phyloP scores from a whole-genome alignment of 306 rosid genomes.

The Senna siamea region DNA sequence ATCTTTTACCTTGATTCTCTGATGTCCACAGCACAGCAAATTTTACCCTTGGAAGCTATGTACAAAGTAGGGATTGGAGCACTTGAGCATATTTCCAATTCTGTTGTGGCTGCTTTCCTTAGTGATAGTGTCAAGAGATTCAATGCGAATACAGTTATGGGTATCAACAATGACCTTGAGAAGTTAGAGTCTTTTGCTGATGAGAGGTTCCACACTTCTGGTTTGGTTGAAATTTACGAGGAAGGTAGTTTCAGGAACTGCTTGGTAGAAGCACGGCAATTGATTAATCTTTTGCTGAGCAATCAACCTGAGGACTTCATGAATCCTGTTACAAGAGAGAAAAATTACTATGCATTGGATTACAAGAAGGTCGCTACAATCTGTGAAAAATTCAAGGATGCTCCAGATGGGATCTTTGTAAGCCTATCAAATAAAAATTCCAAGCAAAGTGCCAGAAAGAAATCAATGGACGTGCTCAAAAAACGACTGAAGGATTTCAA shows the following conservation, averaged over 20 bases:
- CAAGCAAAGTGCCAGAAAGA: slow-evolving; percentile 72
- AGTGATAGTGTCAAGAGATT: slow-evolving; percentile 83
- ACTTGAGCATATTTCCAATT: slow-evolving; percentile 74
- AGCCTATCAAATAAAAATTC: slow-evolving; percentile 77
- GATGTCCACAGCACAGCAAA: slow-evolving; percentile 86
- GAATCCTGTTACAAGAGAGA: slow-evolving; percentile 89
- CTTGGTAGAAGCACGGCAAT: slow-evolving; percentile 76
- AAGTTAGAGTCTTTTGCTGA: slow-evolving; percentile 75
- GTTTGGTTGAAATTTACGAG: slow-evolving; percentile 65
- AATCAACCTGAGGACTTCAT: slow-evolving; percentile 94
- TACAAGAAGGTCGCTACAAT: slow-evolving; percentile 76
- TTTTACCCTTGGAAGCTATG: slow-evolving; percentile 82
- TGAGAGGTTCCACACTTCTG: slow-evolving; percentile 63
- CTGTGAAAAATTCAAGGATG: slow-evolving; percentile 87
- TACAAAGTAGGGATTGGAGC: slow-evolving; percentile 81
- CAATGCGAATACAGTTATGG: slow-evolving; percentile 63
- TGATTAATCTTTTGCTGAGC: slow-evolving; percentile 79
- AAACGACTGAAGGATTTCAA: slow-evolving; percentile 91
- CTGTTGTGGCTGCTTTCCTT: slow-evolving; percentile 70
- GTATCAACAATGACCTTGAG: slow-evolving; percentile 60
- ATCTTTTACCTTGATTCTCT: slow-evolving; percentile 78
- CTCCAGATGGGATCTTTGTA: slow-evolving; percentile 83
- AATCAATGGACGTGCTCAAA: slow-evolving; percentile 87
- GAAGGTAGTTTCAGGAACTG: slow-evolving; percentile 60
- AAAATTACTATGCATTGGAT: slow-evolving; percentile 77